phyloP scores from a whole-genome alignment of 129 eudicot genomes.

The Tanacetum coccineum region DNA sequence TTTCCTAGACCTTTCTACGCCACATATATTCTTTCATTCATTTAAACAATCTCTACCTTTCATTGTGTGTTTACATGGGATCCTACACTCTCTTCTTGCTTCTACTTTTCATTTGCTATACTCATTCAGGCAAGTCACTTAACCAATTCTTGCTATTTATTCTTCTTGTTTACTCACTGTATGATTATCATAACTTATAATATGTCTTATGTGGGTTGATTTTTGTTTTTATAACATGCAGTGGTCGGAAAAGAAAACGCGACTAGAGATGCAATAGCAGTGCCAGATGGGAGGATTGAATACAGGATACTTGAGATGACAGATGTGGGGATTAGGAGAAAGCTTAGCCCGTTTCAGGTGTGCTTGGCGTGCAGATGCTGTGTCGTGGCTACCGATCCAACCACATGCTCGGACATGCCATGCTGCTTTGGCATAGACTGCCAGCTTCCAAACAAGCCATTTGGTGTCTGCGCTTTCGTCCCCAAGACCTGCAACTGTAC shows the following conservation, averaged over 20 bases:
- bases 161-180: background rate
- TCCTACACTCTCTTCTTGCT: slow-evolving; percentile 19
- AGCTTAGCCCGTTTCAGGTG: slow-evolving; percentile 39
- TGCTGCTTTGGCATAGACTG: slow-evolving; percentile 50
- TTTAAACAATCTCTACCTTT: slow-evolving; percentile 7
- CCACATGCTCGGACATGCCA: slow-evolving; percentile 40
- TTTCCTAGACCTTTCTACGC: slow-evolving; percentile 27
- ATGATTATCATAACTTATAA: background rate
- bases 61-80: slow-evolving; percentile 15
- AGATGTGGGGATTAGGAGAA: slow-evolving; percentile 20
- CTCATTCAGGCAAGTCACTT: slow-evolving; percentile 15
- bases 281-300: slow-evolving; percentile 17
- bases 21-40: slow-evolving; percentile 17
- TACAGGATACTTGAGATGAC: slow-evolving; percentile 8
- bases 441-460: slow-evolving; percentile 53
- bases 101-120: slow-evolving; percentile 19
- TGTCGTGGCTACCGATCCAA: slow-evolving; percentile 29
- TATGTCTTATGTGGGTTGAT: background rate
- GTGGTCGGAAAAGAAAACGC: slow-evolving; percentile 1
- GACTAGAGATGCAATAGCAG: background rate
- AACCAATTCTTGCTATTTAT: too few relatives aligned
- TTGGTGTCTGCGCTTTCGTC: slow-evolving; percentile 48
- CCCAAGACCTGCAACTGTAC: slow-evolving; percentile 50
- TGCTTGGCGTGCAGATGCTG: slow-evolving; percentile 47
- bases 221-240: slow-evolving; percentile 4